These are phyloP conservation scores for Dendrothele bispora DNA, from an alignment of 768 basidiomycete genomes.

Conservation along the genomic window DNA sequence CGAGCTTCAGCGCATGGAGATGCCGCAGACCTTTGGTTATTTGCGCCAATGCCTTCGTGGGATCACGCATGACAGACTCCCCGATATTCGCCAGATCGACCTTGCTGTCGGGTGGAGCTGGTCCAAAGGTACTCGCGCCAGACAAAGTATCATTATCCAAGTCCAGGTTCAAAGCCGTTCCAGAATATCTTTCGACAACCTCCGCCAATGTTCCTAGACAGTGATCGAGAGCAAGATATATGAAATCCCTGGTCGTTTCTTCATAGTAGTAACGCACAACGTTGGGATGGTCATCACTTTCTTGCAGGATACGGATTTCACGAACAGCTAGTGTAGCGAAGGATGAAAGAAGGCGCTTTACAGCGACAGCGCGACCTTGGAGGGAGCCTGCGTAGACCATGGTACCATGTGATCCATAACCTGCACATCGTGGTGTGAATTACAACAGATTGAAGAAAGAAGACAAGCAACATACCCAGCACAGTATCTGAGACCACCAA, in stretches of 20 bases:
- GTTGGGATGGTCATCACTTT: slow-evolving; percentile 97
- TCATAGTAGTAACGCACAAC: slow-evolving; percentile 98
- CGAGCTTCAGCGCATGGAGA: slow-evolving; percentile 89
- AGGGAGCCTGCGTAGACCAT: slow-evolving; percentile 91
- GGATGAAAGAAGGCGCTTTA: slow-evolving; percentile 92
- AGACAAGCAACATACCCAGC: slow-evolving; percentile 60
- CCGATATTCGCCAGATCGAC: slow-evolving; percentile 63
- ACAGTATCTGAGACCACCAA: slow-evolving; percentile 72
- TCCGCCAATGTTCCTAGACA: slow-evolving; percentile 90
- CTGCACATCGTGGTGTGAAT: slow-evolving; percentile 36
- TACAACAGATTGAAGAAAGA: background rate
- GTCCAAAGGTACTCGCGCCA: no score
- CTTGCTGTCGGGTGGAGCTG: no score
- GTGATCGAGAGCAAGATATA: slow-evolving; percentile 95
- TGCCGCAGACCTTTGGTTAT: slow-evolving; percentile 86
- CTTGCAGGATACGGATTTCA: slow-evolving; percentile 92
- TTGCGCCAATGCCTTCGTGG: slow-evolving; percentile 84
- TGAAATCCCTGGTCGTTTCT: slow-evolving; percentile 88
- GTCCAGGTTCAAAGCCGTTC: slow-evolving; percentile 23
- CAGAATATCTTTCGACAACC: slow-evolving; percentile 77
- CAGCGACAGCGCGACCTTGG: slow-evolving; percentile 96
- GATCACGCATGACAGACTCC: slow-evolving; percentile 75
- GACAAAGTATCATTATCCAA: background rate
- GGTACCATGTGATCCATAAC: slow-evolving; percentile 94
- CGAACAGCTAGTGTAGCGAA: slow-evolving; percentile 93